Evolutionary conservation across 768 basidiomycete species (phyloP).

Genomic region (Xerocomellus intermedius): DNA sequence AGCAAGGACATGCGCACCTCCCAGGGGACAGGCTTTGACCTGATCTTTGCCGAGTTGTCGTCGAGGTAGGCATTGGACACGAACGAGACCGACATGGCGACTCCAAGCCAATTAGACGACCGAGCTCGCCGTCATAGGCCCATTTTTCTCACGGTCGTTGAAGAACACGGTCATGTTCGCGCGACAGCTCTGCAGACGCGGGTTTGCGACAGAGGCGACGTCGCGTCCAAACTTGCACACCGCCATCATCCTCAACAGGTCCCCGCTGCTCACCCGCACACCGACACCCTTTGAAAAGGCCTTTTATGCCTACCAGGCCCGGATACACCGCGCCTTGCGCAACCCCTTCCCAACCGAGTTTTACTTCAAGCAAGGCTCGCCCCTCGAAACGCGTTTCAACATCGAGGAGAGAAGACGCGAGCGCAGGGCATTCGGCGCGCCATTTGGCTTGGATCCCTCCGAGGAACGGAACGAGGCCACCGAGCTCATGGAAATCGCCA

Average conservation of each 20-base stretch:
- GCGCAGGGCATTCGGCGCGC: constrained; percentile 66
- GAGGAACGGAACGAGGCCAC: constrained; percentile 45
- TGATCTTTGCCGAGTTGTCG: constrained; percentile 83
- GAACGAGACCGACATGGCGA: constrained; percentile 67
- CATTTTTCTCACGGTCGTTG: constrained; percentile 36
- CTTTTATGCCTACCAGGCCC: constrained; percentile 80
- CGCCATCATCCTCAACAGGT: constrained; percentile 74
- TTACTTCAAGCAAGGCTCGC: constrained; percentile 91
- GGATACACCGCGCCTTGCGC: constrained; percentile 80
- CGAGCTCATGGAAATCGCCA: constrained; percentile 57
- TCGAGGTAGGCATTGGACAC: constrained; percentile 84
- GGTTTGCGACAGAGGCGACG: constrained; percentile 44
- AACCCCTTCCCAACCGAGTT: constrained; percentile 88
- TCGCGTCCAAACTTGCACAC: constrained; percentile 47
- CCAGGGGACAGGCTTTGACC: constrained; percentile 92
- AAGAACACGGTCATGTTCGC: constrained; percentile 9
- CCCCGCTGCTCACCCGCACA: constrained; percentile 71
- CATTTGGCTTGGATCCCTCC: constrained; percentile 46
- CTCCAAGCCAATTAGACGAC: neutral
- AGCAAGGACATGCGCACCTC: constrained; percentile 55
- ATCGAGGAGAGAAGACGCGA: constrained; percentile 75
- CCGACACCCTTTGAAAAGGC: constrained; percentile 74
- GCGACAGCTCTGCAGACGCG: constrained; percentile 28
- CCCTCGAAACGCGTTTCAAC: constrained; percentile 78
- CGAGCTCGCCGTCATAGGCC: neutral